A percentile compares a stretch with the other conserved stretches of the same genome.
These are phyloP conservation scores for Eleusine indica DNA, from an alignment of 176 grass and related monocot genomes.

Conservation along the genomic window DNA sequence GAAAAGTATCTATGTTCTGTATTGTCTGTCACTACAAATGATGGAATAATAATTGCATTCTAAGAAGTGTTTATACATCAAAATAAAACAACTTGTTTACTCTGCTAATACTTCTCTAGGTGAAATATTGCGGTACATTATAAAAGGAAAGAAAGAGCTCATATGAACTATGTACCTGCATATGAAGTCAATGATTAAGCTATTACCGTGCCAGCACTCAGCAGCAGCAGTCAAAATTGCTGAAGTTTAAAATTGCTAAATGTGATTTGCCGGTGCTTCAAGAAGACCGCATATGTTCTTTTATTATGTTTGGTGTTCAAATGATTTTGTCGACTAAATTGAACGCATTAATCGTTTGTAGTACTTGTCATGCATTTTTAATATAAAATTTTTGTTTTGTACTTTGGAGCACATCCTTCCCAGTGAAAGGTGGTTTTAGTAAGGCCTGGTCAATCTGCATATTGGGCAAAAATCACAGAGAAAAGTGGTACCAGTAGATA, in stretches of 20 bases:
- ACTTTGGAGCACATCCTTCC: not conserved
- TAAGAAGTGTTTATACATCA: not conserved
- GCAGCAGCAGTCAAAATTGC: not conserved
- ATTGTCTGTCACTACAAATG: not conserved
- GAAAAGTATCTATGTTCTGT: constrained; percentile 7
- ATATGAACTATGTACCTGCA: not conserved
- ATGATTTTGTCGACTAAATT: not conserved
- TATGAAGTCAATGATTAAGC: constrained; percentile 3
- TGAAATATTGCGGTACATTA: not conserved
- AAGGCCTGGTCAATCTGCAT: not conserved
- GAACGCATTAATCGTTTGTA: not conserved
- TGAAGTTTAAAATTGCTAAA: not conserved
- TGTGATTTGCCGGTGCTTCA: not conserved
- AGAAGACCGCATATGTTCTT: not conserved
- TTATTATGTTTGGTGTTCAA: not conserved
- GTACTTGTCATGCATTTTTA: not conserved
- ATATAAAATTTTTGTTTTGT: not conserved
- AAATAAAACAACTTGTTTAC: not conserved
- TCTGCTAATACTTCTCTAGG: not conserved
- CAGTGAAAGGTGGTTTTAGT: not conserved
- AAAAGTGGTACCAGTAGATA: not conserved
- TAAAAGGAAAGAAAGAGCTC: not conserved
- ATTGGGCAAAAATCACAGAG: not conserved
- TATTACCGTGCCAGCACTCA: not conserved
- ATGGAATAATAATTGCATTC: not conserved